Base-by-base conservation (phyloP, 2,329 filamentous ascomycete genomes). In the Fusarium tricinctum region DNA sequence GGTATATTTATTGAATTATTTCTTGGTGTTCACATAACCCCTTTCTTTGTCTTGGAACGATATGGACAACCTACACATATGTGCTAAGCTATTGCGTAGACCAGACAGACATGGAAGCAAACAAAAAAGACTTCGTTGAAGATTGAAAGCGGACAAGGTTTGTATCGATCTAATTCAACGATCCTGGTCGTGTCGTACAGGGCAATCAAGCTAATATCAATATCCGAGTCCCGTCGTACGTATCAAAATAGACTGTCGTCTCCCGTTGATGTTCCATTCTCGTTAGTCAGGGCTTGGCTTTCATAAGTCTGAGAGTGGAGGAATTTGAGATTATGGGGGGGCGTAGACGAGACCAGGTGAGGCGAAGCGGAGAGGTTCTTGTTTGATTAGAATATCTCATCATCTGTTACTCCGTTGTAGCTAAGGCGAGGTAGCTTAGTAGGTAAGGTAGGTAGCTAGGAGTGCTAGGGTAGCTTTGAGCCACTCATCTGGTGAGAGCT, bases 151-250 rank as follows among this genome's bases (percentile, higher is more conserved):
- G 12, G 32, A 15, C 59, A 66, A 43, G 48, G 65, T 33, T 54
- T 15, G 28, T 32, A 42, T 48, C 33, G 26, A 63, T 64, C 58
- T 51, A 54, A 63, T 60, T 47, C 57, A 28, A 28, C 20, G n/a
- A 45, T 59, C 65, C 65, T 52, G 40, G 45, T 46, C 48, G 48
- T 45, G 68, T 71, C 40, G 67, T 69, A 57, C 65, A 70, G 66
- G 66, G 66, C 60, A 68, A 69, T 68, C 50, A 61, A 68, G 60
- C 66, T 56, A 68, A 57, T 58, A 58, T 38, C 35, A 38, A 46
- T 45, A 51, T 47, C 39, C 35, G 35, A 38, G 35, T 38, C 35
- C 35, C 17, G 46, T 22, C 17, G 35, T 38, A 17, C 55, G 35
- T 46, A 45, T 42, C 32, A 57, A 50, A 61, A 54, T 48, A 56